Evolutionary conservation across 306 rosid genomes (phyloP), one percentile per base, ranked within the genome.

Genomic region (Begonia fuchsioides): DNA sequence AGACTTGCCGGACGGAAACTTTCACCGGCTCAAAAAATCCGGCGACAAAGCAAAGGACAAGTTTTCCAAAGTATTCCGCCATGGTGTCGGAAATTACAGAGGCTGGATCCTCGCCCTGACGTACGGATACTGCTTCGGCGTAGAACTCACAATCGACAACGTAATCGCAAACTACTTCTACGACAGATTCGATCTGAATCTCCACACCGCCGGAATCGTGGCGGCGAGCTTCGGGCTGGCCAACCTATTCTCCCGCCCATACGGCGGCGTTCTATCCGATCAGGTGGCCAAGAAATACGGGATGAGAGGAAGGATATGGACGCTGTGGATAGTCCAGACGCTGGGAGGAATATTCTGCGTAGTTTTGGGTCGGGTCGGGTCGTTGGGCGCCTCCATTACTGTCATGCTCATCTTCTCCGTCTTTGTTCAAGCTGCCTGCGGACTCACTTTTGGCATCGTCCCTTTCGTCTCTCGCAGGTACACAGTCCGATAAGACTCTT

Each of bases 401-500:
- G 79, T 88, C n/a, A 74, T 88, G 95, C 9, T 88, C 10, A 20
- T 71, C 5, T 88, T 88, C 66, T 88, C 93, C 44, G 9, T 83
- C 13, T 81, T 88, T 48, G 81, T 74, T 43, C 90, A 81, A 71
- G 95, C 93, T 43, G 86, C 96, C 1, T 83, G 95, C 66, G 96
- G 95, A 8, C 86, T 88, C 54, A 83, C 96, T 10, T 83, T 83
- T 65, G 96, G 96, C 11, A 77, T 88, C 13, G 95, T 80, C 56
- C 95, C 95, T 8, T 88, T 83, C 51, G 90, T 88, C 64, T 88
- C 96, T 12, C 67, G 90, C 56, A 83, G 95, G 97, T 81, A 56
- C 44, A 20, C n/a, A n/a, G n/a, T n/a, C n/a, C n/a, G n/a, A n/a
- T n/a, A n/a, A n/a, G n/a, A n/a, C n/a, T n/a, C n/a, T n/a, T n/a